Evolutionary conservation across 2,329 filamentous ascomycete species (phyloP).

Genomic region (Aspergillus felis): DNA sequence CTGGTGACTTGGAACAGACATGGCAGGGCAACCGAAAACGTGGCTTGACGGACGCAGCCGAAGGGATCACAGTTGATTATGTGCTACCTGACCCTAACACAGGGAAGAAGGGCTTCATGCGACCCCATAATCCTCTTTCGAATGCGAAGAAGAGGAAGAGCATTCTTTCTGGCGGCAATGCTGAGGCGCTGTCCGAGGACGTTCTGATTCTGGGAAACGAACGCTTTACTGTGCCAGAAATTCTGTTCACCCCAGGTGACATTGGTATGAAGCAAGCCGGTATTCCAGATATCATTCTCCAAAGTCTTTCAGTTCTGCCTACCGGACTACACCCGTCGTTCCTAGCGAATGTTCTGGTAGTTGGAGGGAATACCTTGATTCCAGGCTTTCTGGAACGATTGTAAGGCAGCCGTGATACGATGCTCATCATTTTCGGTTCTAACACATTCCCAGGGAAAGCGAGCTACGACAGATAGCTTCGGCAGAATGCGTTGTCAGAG

Average conservation of each 20-base stretch:
- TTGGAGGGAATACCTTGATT: constrained; percentile 79
- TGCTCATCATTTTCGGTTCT: constrained; percentile 8
- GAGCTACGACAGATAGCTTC: constrained; percentile 70
- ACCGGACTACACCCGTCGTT: constrained; percentile 79
- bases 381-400: constrained; percentile 78
- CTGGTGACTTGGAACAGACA: constrained; percentile 69
- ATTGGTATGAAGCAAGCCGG: constrained; percentile 81
- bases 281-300: constrained; percentile 74
- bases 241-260: constrained; percentile 82
- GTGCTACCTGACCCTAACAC: constrained; percentile 77
- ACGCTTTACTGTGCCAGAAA: constrained; percentile 82
- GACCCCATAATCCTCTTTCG: constrained; percentile 69
- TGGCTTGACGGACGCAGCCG: constrained; percentile 21
- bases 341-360: constrained; percentile 80
- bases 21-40: constrained; percentile 69
- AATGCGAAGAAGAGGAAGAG: constrained; percentile 52
- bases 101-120: constrained; percentile 63
- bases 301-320: constrained; percentile 71
- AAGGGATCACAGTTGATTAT: constrained; percentile 75
- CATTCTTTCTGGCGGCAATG: constrained; percentile 45
- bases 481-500: constrained; percentile 72
- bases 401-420: constrained; percentile 30
- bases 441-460: constrained; percentile 44
- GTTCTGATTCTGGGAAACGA: constrained; percentile 85
- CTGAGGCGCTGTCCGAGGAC: constrained; percentile 62